These are phyloP conservation scores for Paramecium primaurelia DNA, from an alignment of 73 alveolate species.

Conservation along the genomic window DNA sequence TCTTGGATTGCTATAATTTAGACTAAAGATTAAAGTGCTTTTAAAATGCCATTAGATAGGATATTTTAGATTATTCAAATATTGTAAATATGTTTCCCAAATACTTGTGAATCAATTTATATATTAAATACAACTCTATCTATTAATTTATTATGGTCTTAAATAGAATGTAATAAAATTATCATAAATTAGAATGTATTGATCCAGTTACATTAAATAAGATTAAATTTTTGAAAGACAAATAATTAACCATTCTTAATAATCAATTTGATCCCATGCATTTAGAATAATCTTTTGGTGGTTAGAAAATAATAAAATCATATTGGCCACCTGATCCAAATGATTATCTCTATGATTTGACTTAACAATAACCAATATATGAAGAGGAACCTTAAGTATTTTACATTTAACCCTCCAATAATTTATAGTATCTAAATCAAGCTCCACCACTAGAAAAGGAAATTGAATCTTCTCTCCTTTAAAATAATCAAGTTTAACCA, in stretches of 20 bases:
- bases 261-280: not conserved
- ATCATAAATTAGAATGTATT: not conserved
- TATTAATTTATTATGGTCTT: not conserved
- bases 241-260: not conserved
- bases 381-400: too few species aligned
- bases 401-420: too few species aligned
- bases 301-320: not conserved
- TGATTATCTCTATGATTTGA: too few species aligned
- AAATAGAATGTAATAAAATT: not conserved
- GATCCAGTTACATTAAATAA: not conserved
- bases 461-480: too few species aligned
- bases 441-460: too few species aligned
- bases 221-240: not conserved
- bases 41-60: not conserved
- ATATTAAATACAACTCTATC: not conserved
- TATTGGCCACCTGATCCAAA: not conserved
- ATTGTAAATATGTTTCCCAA: not conserved
- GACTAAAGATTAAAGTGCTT: slow-evolving; percentile 20
- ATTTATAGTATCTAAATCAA: too few species aligned
- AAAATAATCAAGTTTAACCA: too few species aligned
- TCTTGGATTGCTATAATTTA: not conserved
- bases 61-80: not conserved
- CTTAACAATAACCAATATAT: too few species aligned
- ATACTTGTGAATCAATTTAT: not conserved
- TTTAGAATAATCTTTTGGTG: not conserved